Conservation (phyloP, 192 early-diverging fungal genomes). For the Linnemannia hyalina region DNA sequence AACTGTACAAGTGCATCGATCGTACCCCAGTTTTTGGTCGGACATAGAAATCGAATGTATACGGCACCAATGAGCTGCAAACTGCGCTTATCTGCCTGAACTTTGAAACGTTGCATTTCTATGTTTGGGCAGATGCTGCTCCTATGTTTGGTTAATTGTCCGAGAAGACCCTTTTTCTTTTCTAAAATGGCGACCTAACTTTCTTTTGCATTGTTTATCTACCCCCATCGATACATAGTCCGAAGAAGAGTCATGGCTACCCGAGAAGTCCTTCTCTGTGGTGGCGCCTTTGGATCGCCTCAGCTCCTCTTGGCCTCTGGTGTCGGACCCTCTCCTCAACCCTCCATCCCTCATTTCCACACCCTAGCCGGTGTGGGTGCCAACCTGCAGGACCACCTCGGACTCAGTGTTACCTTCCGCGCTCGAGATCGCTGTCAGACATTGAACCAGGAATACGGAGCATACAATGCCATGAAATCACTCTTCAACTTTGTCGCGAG, state of each 20-base stretch:
- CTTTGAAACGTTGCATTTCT: not conserved
- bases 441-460: not conserved
- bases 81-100: not conserved
- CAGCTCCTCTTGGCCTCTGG: slow-evolving; percentile 54
- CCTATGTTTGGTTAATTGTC: not conserved
- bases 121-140: not conserved
- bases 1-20: too few species aligned
- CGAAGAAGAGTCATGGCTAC: slow-evolving; percentile 19
- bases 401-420: slow-evolving; percentile 30
- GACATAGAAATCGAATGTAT: not conserved
- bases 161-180: not conserved
- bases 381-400: slow-evolving; percentile 56
- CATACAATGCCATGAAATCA: not conserved
- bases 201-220: not conserved
- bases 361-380: slow-evolving; percentile 51
- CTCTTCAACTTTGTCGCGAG: slow-evolving; percentile 13
- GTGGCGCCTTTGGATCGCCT: slow-evolving; percentile 57
- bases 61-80: not conserved
- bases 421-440: slow-evolving; percentile 18
- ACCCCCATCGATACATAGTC: slow-evolving; percentile 11
- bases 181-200: too few species aligned
- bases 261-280: slow-evolving; percentile 60
- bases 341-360: slow-evolving; percentile 41
- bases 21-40: not conserved
- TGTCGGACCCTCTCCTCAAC: slow-evolving; percentile 44